Conservation (phyloP, 257 asterid genomes). For the Mentha longifolia region DNA sequence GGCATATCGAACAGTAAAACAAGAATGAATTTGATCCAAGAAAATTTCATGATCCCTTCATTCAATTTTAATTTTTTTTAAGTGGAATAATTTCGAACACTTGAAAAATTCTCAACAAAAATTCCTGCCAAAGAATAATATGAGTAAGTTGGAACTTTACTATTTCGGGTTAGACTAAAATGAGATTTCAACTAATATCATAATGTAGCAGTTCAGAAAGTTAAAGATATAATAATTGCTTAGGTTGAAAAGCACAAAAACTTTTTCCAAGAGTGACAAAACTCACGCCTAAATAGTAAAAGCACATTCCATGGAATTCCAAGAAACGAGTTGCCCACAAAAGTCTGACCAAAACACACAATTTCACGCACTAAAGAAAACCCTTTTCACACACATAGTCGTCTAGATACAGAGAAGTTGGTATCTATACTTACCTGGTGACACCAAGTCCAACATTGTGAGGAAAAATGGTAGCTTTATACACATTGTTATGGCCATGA, state of each 20-base stretch:
- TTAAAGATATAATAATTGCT: background rate
- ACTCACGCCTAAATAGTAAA: background rate
- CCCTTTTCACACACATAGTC: background rate
- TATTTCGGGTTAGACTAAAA: constrained; percentile 16
- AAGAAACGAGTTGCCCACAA: constrained; percentile 6
- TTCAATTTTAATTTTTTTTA: background rate
- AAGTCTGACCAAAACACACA: constrained; percentile 11
- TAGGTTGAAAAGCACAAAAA: background rate
- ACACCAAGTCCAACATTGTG: constrained; percentile 86
- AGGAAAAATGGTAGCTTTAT: constrained; percentile 69
- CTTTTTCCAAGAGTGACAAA: constrained; percentile 20
- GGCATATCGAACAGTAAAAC: background rate
- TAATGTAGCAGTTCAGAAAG: constrained; percentile 31
- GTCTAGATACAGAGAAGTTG: background rate
- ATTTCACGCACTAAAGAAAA: constrained; percentile 19
- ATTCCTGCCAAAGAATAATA: background rate
- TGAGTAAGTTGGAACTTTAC: background rate
- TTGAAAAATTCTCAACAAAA: background rate
- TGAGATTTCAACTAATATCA: background rate
- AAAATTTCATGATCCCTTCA: background rate
- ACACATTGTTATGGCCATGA: constrained; percentile 79
- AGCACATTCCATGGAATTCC: background rate
- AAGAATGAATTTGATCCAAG: background rate
- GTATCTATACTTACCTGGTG: constrained; percentile 57
- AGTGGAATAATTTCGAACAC: background rate